These are phyloP conservation scores for Plasmopara muralis DNA, from an alignment of 352 stramenopile species.

Conservation along the genomic window DNA sequence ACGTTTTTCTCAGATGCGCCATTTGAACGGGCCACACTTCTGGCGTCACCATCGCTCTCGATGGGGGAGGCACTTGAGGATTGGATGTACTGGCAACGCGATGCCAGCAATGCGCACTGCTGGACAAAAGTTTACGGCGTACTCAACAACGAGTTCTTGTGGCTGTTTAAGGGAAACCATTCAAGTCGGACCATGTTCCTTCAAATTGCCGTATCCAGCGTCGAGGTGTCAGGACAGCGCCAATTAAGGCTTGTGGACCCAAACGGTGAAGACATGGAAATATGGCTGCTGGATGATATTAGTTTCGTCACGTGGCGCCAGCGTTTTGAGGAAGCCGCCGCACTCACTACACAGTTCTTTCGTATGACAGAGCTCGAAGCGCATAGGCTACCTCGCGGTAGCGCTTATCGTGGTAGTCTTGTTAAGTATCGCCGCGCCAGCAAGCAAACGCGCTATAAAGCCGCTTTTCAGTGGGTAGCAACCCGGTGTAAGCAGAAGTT, in stretches of 20 bases:
- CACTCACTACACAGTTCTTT: constrained; percentile 62
- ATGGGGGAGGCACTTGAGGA: constrained; percentile 46
- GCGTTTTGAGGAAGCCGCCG: constrained; percentile 53
- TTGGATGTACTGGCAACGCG: constrained; percentile 83
- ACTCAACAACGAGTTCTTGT: constrained; percentile 75
- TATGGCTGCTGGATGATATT: constrained; percentile 54
- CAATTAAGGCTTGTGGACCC: constrained; percentile 64
- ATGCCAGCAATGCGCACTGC: constrained; percentile 53
- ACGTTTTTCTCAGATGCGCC: constrained; percentile 31
- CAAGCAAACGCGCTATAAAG: constrained; percentile 45
- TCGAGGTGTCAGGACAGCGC: constrained; percentile 55
- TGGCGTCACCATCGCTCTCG: constrained; percentile 27
- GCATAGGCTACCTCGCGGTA: constrained; percentile 48
- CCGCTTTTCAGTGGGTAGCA: constrained; percentile 35
- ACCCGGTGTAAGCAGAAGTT: constrained; percentile 35
- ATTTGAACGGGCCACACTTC: constrained; percentile 40
- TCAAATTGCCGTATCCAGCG: constrained; percentile 67
- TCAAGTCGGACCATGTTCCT: constrained; percentile 49
- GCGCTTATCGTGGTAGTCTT: constrained; percentile 60
- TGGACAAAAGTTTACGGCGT: constrained; percentile 81
- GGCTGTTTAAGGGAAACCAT: constrained; percentile 70
- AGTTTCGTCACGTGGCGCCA: constrained; percentile 45
- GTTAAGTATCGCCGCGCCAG: constrained; percentile 49
- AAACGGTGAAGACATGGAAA: constrained; percentile 69
- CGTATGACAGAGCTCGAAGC: constrained; percentile 47